Evolutionary conservation across 139 green algal genomes (phyloP), one percentile per base, ranked within the genome.

Genomic region (Ettlia oleoabundans): DNA sequence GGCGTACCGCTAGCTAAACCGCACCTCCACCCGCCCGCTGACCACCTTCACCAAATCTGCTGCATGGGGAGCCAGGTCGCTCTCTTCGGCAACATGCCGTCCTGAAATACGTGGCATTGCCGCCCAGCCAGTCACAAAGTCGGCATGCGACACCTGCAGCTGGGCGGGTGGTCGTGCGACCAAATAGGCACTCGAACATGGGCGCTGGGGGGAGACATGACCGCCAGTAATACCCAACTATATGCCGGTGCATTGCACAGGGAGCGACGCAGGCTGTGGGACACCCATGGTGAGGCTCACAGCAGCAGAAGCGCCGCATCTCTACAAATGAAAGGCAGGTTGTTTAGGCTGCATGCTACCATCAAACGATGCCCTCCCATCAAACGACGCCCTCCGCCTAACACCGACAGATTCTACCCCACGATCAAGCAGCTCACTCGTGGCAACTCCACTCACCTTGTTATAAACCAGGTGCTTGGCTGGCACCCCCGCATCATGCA

Each of bases 381-480:
- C n/a, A n/a, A n/a, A n/a, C n/a, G n/a, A n/a, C n/a, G n/a, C n/a
- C n/a, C n/a, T n/a, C n/a, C n/a, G n/a, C n/a, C n/a, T n/a, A n/a
- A n/a, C n/a, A n/a, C n/a, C n/a, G n/a, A n/a, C n/a, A n/a, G n/a
- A n/a, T n/a, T n/a, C n/a, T n/a, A n/a, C n/a, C n/a, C n/a, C n/a
- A n/a, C n/a, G n/a, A n/a, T n/a, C n/a, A n/a, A n/a, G n/a, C 61
- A 41, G 64, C 64, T 33, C 28, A 71, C 33, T 6, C 64, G n/a
- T n/a, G 28, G n/a, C 64, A 42, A 2, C n/a, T 28, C 26, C 67
- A 2, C 47, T 22, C 15, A 53, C 80, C 58, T 91, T 82, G 72
- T 92, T 82, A 75, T 95, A 94, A 32, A 95, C 75, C 66, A 95
- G 89, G 70, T 92, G 85, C 32, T 87, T 87, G 38, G 70, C 76